Conservation (phyloP, 768 basidiomycete genomes). For the Mycena indigotica region DNA sequence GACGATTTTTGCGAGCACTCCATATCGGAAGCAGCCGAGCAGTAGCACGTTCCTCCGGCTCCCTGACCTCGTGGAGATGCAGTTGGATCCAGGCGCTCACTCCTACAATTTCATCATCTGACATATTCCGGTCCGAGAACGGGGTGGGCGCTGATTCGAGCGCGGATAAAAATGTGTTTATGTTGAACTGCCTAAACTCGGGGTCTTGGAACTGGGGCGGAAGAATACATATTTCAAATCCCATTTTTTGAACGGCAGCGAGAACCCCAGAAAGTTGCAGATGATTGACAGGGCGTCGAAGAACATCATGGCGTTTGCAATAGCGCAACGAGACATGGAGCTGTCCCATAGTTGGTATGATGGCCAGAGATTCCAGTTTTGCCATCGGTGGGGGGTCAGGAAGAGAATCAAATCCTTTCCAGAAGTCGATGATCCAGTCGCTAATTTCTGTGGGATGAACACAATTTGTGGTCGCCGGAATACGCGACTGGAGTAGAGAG, state of each 20-base stretch:
- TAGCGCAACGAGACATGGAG: slow-evolving; percentile 18
- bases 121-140: slow-evolving; percentile 9
- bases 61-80: background rate
- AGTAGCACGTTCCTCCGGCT: background rate
- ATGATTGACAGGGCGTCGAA: slow-evolving; percentile 4
- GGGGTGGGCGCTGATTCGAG: slow-evolving; percentile 7
- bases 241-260: slow-evolving; percentile 13
- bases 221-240: slow-evolving; percentile 12
- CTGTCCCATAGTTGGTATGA: slow-evolving; percentile 16
- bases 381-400: slow-evolving; percentile 8
- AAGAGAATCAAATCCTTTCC: slow-evolving; percentile 10
- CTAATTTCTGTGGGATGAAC: slow-evolving; percentile 4
- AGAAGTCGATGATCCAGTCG: slow-evolving; percentile 20
- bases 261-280: slow-evolving; percentile 2
- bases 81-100: slow-evolving; percentile 15
- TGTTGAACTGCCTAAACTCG: slow-evolving; percentile 7
- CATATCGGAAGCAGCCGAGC: slow-evolving; percentile 17
- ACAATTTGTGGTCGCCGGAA: slow-evolving; percentile 2
- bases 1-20: slow-evolving; percentile 10
- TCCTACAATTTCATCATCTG: slow-evolving; percentile 6
- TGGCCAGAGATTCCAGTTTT: slow-evolving; percentile 9
- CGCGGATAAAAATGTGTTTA: slow-evolving; percentile 10
- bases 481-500: background rate
- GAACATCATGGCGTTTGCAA: slow-evolving; percentile 14
- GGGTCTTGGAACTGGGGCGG: slow-evolving; percentile 6